phyloP scores from a whole-genome alignment of 768 basidiomycete species.

The Coprinopsis marcescibilis region DNA sequence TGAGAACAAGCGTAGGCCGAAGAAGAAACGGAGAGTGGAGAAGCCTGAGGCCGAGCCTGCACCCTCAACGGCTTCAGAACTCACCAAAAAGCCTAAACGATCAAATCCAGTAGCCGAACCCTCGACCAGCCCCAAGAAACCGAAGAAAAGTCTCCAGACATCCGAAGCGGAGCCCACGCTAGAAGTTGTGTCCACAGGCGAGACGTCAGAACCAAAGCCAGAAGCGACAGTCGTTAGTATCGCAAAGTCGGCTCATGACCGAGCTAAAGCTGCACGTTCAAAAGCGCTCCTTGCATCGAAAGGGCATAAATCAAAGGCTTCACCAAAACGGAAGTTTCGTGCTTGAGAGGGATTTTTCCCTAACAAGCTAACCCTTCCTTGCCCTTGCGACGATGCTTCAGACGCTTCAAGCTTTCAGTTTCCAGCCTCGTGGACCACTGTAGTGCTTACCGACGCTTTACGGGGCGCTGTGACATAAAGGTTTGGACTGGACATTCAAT shows the following conservation, averaged over 20 bases:
- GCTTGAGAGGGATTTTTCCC: too few relatives aligned
- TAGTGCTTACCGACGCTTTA: too few relatives aligned
- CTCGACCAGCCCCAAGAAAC: background rate
- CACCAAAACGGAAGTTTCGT: background rate
- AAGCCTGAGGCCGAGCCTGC: constrained; percentile 11
- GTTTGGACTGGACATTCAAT: too few relatives aligned
- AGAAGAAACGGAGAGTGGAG: constrained; percentile 18
- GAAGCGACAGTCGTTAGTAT: constrained; percentile 24
- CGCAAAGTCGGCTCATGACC: constrained; percentile 29
- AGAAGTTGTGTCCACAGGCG: background rate
- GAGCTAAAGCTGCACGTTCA: constrained; percentile 32
- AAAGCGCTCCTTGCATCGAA: constrained; percentile 16
- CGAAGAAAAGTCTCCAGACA: too few relatives aligned
- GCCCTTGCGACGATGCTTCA: too few relatives aligned
- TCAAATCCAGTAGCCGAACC: constrained; percentile 9
- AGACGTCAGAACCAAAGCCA: background rate
- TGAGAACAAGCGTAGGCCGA: constrained; percentile 10
- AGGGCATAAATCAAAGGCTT: constrained; percentile 10
- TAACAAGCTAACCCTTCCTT: too few relatives aligned
- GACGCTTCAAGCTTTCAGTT: too few relatives aligned
- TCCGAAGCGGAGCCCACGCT: too few relatives aligned
- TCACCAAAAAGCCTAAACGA: background rate
- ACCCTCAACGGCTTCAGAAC: background rate
- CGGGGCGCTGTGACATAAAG: too few relatives aligned
- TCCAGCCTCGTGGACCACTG: too few relatives aligned